A percentile compares a stretch with the other conserved stretches of the same genome.
These are phyloP conservation scores for Phycomyces nitens DNA, from an alignment of 192 early-diverging fungal genomes.

Conservation along the genomic window DNA sequence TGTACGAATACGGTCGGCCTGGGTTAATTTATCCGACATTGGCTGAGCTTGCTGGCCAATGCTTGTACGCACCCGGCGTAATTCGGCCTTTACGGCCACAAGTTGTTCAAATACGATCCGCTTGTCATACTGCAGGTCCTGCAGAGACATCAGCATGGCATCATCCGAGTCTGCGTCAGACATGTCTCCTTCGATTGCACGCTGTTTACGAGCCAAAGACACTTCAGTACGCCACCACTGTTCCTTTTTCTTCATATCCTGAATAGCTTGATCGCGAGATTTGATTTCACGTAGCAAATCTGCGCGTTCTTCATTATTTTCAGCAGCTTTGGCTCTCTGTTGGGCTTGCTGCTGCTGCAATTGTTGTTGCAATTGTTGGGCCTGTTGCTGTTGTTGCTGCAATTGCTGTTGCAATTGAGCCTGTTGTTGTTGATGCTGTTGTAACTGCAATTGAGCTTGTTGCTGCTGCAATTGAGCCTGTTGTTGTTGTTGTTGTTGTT, in stretches of 20 bases:
- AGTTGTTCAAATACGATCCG: constrained; percentile 42
- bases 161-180: constrained; percentile 12
- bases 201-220: constrained; percentile 25
- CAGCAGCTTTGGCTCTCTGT: constrained; percentile 19
- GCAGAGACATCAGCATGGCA: background rate
- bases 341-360: constrained; percentile 21
- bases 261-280: constrained; percentile 26
- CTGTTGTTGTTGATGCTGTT: background rate
- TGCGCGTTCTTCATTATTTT: constrained; percentile 14
- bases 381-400: background rate
- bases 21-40: constrained; percentile 42
- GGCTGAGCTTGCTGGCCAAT: constrained; percentile 46
- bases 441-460: background rate
- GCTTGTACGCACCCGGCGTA: constrained; percentile 36
- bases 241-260: constrained; percentile 37
- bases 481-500: background rate
- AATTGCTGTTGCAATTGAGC: background rate
- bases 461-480: background rate
- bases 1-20: constrained; percentile 44
- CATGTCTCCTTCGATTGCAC: constrained; percentile 6
- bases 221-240: constrained; percentile 42
- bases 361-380: constrained; percentile 20
- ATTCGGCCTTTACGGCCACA: constrained; percentile 46
- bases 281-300: constrained; percentile 20
- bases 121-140: constrained; percentile 31